Percentiles rank a stretch among this genome's conserved stretches.
Conservation (phyloP, 2,329 filamentous ascomycete species). For the Fusarium foetens region DNA sequence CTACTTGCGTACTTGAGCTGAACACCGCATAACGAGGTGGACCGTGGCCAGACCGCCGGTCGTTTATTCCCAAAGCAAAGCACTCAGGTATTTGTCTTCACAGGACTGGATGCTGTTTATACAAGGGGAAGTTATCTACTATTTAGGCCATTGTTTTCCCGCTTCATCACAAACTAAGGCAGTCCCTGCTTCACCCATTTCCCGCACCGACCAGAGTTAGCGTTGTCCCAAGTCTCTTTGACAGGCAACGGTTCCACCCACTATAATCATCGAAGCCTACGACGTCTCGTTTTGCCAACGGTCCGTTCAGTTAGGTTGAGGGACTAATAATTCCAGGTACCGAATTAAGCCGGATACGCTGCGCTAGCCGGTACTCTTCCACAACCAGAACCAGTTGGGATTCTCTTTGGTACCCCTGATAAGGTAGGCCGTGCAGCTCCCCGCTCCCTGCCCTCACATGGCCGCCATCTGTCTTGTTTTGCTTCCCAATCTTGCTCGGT, state of each 20-base stretch:
- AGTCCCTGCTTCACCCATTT: constrained; percentile 36
- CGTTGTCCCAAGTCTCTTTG: constrained; percentile 37
- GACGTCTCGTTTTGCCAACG: constrained; percentile 33
- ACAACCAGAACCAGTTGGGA: neutral
- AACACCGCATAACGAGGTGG: neutral
- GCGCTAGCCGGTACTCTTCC: neutral
- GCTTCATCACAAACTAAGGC: constrained; percentile 3
- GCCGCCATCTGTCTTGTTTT: constrained; percentile 31
- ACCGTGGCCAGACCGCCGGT: neutral
- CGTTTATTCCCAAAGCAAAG: neutral
- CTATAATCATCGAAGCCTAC: constrained; percentile 30
- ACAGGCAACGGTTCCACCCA: constrained; percentile 44
- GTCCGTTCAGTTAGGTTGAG: constrained; percentile 25
- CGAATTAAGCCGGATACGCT: neutral
- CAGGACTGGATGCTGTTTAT: neutral
- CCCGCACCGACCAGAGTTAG: constrained; percentile 34
- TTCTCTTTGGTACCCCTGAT: neutral
- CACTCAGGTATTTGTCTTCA: neutral
- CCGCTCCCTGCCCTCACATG: constrained; percentile 36
- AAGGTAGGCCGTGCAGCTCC: constrained; percentile 17
- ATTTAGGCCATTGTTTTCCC: neutral
- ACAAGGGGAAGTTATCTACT: neutral
- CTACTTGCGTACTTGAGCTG: neutral
- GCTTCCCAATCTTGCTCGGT: constrained; percentile 26
- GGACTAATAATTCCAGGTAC: neutral